Conservation (phyloP, 305 asterid species). For the Plantago lanceolata region DNA sequence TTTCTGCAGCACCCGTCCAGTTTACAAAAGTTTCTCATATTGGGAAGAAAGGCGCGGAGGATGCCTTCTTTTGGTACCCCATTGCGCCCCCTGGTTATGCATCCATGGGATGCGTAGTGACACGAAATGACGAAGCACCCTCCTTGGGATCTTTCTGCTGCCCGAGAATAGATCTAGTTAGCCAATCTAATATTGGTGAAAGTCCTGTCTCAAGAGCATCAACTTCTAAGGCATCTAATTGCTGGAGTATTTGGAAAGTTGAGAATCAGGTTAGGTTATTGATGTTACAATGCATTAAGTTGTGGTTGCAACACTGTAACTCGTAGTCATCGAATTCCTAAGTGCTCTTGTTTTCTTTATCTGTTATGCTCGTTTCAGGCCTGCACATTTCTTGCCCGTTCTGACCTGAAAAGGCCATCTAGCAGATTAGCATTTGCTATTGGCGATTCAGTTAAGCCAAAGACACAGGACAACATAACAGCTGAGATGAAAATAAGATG, state of each 20-base stretch:
- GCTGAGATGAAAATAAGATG: slow-evolving; percentile 97
- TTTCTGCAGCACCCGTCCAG: slow-evolving; percentile 81
- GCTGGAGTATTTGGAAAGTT: slow-evolving; percentile 99
- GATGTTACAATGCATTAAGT: slow-evolving; percentile 19
- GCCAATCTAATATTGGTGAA: slow-evolving; percentile 77
- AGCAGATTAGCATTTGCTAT: slow-evolving; percentile 77
- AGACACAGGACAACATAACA: slow-evolving; percentile 81
- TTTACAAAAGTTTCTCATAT: slow-evolving; percentile 92
- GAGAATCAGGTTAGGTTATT: slow-evolving; percentile 74
- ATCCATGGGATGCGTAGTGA: slow-evolving; percentile 83
- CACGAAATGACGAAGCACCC: slow-evolving; percentile 76
- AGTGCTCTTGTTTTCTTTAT: slow-evolving; percentile 20
- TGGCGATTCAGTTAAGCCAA: slow-evolving; percentile 87
- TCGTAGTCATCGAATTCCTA: not conserved
- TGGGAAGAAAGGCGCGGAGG: slow-evolving; percentile 74
- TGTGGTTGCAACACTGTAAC: slow-evolving; percentile 13
- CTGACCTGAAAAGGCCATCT: slow-evolving; percentile 90
- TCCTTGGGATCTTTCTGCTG: slow-evolving; percentile 64
- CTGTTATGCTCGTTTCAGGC: slow-evolving; percentile 54
- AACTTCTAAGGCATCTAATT: slow-evolving; percentile 69
- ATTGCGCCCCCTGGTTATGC: slow-evolving; percentile 97
- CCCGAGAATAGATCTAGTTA: slow-evolving; percentile 93
- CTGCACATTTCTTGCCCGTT: slow-evolving; percentile 92
- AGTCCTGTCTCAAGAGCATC: slow-evolving; percentile 83
- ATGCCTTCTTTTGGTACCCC: slow-evolving; percentile 94